Percentiles rank a stretch among this genome's conserved stretches.
These are phyloP conservation scores for Areca catechu DNA, from an alignment of 176 grass and related monocot species.

Conservation along the genomic window DNA sequence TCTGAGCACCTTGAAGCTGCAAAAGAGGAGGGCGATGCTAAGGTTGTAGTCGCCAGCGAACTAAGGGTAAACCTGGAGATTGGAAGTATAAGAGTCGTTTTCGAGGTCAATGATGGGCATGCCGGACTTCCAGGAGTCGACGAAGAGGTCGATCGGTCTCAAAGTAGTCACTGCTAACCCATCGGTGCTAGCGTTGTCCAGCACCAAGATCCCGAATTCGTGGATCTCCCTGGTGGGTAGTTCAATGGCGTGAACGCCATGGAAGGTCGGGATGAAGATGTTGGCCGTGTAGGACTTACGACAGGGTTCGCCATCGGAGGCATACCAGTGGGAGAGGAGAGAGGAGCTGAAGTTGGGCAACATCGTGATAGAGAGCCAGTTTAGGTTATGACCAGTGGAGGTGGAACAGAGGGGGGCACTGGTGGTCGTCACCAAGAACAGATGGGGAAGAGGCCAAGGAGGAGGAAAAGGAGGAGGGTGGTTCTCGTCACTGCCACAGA, in stretches of 20 bases:
- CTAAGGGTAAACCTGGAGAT: slow-evolving; percentile 57
- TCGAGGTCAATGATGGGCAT: slow-evolving; percentile 61
- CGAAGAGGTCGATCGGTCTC: slow-evolving; percentile 84
- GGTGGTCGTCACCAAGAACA: too few relatives aligned
- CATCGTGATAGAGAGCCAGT: too few relatives aligned
- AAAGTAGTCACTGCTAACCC: too few relatives aligned
- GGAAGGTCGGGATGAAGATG: slow-evolving; percentile 40
- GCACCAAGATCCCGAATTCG: slow-evolving; percentile 46
- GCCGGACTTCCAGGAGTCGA: slow-evolving; percentile 37
- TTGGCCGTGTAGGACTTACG: too few relatives aligned
- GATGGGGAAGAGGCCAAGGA: slow-evolving; percentile 26
- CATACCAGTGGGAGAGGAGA: too few relatives aligned
- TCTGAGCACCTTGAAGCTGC: slow-evolving; percentile 78
- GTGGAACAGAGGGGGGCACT: too few relatives aligned
- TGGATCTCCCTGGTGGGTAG: slow-evolving; percentile 45
- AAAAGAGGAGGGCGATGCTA: slow-evolving; percentile 75
- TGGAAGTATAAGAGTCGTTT: slow-evolving; percentile 78
- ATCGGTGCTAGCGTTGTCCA: too few relatives aligned
- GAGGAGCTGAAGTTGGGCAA: too few relatives aligned
- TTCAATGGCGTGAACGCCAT: not conserved
- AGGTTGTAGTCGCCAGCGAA: slow-evolving; percentile 50
- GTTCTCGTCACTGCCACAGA: too few relatives aligned
- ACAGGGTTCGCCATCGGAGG: too few relatives aligned
- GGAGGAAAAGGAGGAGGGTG: too few relatives aligned
- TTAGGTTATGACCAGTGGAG: too few relatives aligned